Evolutionary conservation across 192 early-diverging fungal species (phyloP), one percentile per base, ranked within the genome.

Genomic region (Backusella macrospora): DNA sequence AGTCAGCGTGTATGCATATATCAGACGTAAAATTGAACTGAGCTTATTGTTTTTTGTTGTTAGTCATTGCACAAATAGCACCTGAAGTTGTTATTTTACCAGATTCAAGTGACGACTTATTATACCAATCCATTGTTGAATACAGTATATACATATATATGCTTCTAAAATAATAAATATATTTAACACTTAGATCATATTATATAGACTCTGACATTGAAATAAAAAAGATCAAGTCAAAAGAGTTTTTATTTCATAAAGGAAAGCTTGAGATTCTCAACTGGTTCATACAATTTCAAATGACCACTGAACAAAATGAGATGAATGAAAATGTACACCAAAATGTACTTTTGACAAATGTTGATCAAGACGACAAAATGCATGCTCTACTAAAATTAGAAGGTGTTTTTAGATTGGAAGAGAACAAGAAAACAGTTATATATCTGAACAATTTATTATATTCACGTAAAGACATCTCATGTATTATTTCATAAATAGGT

Each of bases 401-500:
- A 15, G 52, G 70, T 0, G 12, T 62, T 14, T 23, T 71, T 34
- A 23, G 37, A 42, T 8, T 44, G 9, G 47, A 74, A 18, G 49
- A 18, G 3, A 52, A 49, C 6, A 18, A 45, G 46, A 12, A 9
- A 26, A 59, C 38, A 18, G 29, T 45, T 59, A 34, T 2, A 34
- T 34, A 34, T 34, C 29, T 34, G 29, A 34, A 34, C 29, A 68
- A 18, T 7, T 34, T 64, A 42, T 18, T 46, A 47, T 29, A 23
- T 18, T 0, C 39, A 2, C 37, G 39, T 4, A 13, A 65, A 68
- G 29, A 23, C 47, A 16, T 18, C n/a, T 16, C 21, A 44, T 39
- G 8, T 29, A 18, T 55, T 29, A 21, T 52, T 34, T 45, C 4
- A n/a, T 39, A 39, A 1, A 18, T 40, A 87, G 86, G 68, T 85